These are phyloP conservation scores for Pseudomicrostroma phylloplanum DNA, from an alignment of 1,284 basidiomycete genomes.

Conservation along the genomic window DNA sequence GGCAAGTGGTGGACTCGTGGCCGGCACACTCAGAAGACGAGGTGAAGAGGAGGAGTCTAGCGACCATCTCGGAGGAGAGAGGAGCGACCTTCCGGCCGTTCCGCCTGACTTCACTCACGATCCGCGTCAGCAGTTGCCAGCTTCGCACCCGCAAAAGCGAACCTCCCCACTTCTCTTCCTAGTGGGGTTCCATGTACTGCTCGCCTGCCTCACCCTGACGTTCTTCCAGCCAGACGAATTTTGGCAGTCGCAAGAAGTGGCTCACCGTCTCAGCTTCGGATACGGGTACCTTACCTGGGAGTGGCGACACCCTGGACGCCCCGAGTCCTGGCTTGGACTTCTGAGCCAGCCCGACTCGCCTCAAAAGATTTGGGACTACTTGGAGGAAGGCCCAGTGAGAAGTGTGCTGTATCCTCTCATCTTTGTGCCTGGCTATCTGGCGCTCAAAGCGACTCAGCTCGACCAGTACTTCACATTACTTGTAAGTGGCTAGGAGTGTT, in stretches of 20 bases:
- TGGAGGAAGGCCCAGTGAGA: slow-evolving; percentile 43
- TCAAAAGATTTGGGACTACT: slow-evolving; percentile 2
- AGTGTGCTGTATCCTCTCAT: slow-evolving; percentile 53
- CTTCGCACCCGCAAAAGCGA: neutral
- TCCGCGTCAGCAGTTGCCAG: neutral
- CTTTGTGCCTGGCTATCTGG: slow-evolving; percentile 71
- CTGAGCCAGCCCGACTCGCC: neutral
- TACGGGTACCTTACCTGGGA: slow-evolving; percentile 94
- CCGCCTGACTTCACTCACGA: slow-evolving; percentile 11
- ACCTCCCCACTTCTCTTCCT: slow-evolving; percentile 45
- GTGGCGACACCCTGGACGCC: slow-evolving; percentile 57
- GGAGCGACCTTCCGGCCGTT: neutral
- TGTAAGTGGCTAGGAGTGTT: no score
- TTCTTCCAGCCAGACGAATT: slow-evolving; percentile 98
- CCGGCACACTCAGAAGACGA: no score
- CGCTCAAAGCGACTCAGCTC: slow-evolving; percentile 60
- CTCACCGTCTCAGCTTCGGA: slow-evolving; percentile 79
- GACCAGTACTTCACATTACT: slow-evolving; percentile 50
- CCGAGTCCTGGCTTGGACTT: neutral
- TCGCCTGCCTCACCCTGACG: slow-evolving; percentile 53
- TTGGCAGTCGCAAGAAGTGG: slow-evolving; percentile 89
- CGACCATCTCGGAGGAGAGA: no score
- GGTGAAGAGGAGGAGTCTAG: no score
- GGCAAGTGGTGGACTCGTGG: no score
- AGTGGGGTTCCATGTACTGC: slow-evolving; percentile 61